Base-by-base conservation (phyloP, 495 filamentous ascomycete genomes). In the Cetradonia linearis region DNA sequence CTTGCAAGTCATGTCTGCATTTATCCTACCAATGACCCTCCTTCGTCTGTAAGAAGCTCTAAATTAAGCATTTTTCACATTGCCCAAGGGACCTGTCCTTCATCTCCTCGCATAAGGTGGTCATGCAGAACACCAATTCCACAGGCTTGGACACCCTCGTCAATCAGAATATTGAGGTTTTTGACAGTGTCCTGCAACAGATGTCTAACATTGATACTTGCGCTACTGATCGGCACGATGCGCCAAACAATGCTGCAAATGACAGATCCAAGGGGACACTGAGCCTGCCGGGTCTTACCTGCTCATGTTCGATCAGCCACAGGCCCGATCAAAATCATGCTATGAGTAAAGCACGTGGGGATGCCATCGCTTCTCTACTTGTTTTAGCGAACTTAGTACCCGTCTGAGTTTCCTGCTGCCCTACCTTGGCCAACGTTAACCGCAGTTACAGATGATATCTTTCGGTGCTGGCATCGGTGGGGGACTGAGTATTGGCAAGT, bases 401-500 rank as follows among this genome's bases (percentile, higher is more conserved):
- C 8, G 56, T 58, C 27, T n/a, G 10, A 0, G 2, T 9, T 16
- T 9, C 7, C 1, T 2, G 4, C 7, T 10, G 4, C 27, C 13
- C 30, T 9, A 10, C 16, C 14, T 5, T 1, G 9, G 7, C 30
- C 38, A 49, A 62, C 27, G 65, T 62, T 38, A 67, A 71, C 13
- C 1, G 28, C 61, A 70, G 20, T 67, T 68, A 46, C 63, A 70
- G 53, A 70, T 68, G 65, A 70, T 70, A 20, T 66, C 65, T 31
- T 63, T 70, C 46, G 54, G 66, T 25, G 61, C 67, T 47, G 69
- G 70, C 25, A 66, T 70, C 42, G 65, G 65, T 34, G 58, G 63
- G 1, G 69, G 69, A 11, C 59, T 72, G 7, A 42, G 40, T 34
- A 63, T 72, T 27, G 69, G 65, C 20, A 11, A 58, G 25, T 55